A percentile compares a stretch with the other conserved stretches of the same genome.
phyloP scores from a whole-genome alignment of 2,329 filamentous ascomycete genomes.

The Fusarium bactridioides region DNA sequence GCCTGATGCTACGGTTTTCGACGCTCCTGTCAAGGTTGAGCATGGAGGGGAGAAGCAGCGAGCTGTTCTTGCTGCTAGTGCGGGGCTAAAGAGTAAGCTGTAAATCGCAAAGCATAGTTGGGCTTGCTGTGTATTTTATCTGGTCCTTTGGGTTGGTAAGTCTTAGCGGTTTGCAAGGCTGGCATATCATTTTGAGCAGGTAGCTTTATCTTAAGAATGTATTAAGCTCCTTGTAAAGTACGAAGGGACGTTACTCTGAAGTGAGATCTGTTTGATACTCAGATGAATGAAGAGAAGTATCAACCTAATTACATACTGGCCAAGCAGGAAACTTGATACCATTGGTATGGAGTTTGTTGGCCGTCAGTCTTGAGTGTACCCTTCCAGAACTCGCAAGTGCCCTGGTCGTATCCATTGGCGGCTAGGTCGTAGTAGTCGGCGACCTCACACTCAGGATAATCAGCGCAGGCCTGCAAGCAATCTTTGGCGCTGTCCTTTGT shows the following conservation, averaged over 20 bases:
- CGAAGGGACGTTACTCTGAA: rapidly evolving
- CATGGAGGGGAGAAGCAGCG: constrained; percentile 17
- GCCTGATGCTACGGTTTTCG: constrained; percentile 2
- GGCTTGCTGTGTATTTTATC: background rate
- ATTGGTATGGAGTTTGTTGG: background rate
- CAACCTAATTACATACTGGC: background rate
- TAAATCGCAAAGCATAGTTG: background rate
- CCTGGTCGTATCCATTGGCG: background rate
- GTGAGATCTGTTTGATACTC: too few species aligned
- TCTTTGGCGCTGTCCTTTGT: background rate
- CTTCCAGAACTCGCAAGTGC: background rate
- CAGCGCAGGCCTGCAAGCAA: background rate
- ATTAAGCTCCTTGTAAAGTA: too few species aligned
- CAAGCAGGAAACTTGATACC: background rate
- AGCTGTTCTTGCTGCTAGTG: background rate
- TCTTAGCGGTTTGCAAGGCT: rapidly evolving
- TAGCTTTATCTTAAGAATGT: background rate
- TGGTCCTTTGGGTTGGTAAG: rapidly evolving
- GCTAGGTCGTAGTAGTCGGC: background rate
- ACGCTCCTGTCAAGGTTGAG: constrained; percentile 16
- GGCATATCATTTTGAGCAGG: background rate
- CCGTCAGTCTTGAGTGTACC: background rate
- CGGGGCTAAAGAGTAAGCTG: background rate
- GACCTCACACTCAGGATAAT: background rate
- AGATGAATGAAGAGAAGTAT: background rate